phyloP scores from a whole-genome alignment of 805 yeast genomes.

The Wickerhamiella kurtzmanii region DNA sequence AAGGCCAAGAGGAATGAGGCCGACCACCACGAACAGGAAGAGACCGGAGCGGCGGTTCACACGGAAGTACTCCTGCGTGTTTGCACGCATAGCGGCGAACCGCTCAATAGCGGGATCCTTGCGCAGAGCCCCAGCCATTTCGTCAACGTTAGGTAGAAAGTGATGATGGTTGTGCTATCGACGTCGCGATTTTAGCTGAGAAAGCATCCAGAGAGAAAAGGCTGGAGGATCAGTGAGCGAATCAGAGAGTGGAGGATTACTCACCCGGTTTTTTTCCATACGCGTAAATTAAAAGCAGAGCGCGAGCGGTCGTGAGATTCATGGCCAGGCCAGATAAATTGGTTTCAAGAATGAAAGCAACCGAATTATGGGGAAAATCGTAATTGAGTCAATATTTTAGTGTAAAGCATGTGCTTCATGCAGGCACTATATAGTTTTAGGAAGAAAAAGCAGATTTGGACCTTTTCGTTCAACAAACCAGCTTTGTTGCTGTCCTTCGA shows the following conservation, averaged over 20 bases:
- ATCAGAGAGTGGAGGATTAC: background rate
- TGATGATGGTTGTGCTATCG: background rate
- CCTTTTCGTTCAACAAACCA: background rate
- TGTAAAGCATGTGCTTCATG: too few relatives aligned
- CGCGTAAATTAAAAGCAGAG: background rate
- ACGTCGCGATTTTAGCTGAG: background rate
- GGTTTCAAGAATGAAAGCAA: too few relatives aligned
- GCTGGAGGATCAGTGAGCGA: too few relatives aligned
- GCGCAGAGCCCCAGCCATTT: slow-evolving; percentile 23
- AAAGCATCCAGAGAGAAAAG: background rate
- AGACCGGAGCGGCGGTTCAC: slow-evolving; percentile 21
- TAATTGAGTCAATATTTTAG: background rate
- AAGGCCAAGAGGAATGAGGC: slow-evolving; percentile 24
- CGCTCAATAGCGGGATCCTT: slow-evolving; percentile 26
- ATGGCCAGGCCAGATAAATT: background rate
- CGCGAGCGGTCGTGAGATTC: background rate
- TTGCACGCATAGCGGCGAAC: slow-evolving; percentile 24
- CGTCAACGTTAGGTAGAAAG: background rate
- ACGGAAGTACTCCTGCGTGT: slow-evolving; percentile 21
- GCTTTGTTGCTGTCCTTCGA: background rate
- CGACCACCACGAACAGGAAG: slow-evolving; percentile 22
- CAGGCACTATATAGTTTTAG: background rate
- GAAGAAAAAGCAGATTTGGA: too few relatives aligned
- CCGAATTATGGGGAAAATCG: too few relatives aligned
- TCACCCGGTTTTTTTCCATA: background rate